Evolutionary conservation across 352 stramenopile species (phyloP), one percentile per base, ranked within the genome.

Genomic region (Pythium phragmitis): DNA sequence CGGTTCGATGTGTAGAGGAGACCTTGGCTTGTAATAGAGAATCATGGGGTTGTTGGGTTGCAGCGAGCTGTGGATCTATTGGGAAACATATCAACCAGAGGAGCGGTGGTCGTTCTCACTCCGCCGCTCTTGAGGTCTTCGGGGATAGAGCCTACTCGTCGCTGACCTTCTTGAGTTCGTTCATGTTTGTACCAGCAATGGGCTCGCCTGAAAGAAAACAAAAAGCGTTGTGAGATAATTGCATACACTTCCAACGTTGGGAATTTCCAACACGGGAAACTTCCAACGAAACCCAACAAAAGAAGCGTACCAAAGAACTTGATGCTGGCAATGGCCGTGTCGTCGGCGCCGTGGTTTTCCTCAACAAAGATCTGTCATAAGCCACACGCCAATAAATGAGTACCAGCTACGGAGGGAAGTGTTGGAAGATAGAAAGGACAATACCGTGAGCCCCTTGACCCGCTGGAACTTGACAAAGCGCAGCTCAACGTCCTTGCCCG

Each of bases 401-500:
- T 55, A 23, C 14, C 43, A 49, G n/a, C 2, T 26, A 23, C 6
- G 21, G 17, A 42, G 26, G 26, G 4, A 30, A 30, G 26, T 5
- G 26, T 30, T 30, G 26, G 26, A 30, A 30, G 26, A 30, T 30
- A 39, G 34, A 9, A 2, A 39, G 34, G 4, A 39, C 34, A 63
- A 21, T 37, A 87, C 68, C 26, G 84, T 89, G 67, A 93, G 72
- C 52, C 73, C 85, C 65, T 82, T 87, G 48, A 91, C 81, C 41
- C 81, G 77, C 69, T 91, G 82, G 69, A 93, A 93, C 69, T 91
- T 93, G 61, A 93, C 84, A 58, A 88, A 91, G 51, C 82, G 82
- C 52, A 92, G 66, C 56, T 92, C 83, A 13, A 93, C 71, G 33
- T 89, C 79, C 21, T 78, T 80, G 51, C 77, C 80, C 1, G 80